Evolutionary conservation across 257 asterid species (phyloP), one percentile per base, ranked within the genome.

Genomic region (Jacaranda copaia): DNA sequence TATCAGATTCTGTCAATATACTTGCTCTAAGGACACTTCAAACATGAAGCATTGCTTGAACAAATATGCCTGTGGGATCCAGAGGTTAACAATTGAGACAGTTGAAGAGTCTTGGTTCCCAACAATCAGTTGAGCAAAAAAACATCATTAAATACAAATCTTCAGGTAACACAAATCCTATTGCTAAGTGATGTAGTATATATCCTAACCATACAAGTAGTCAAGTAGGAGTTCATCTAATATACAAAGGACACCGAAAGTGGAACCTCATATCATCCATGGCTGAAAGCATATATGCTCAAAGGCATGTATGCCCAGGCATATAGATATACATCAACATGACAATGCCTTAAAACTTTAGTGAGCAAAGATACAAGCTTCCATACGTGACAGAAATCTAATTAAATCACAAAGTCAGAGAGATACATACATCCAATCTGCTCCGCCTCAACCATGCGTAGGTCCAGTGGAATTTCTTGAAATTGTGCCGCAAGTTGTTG

Each of bases 381-480:
- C 4, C 32, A 32, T 6, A 55, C 5, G 13, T 8, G 6, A 39
- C 59, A 66, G 25, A 65, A 0, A 72, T 58, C 60, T 36, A 4
- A 60, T 4, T 62, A 75, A 16, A 36, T 3, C 10, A 43, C 19
- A 75, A 45, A 52, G 57, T 70, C 12, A 18, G 46, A 20, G 57
- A 49, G 69, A 77, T 48, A 83, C 97, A 19, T 90, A 93, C 99
- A 93, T 80, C 99, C 99, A 85, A 93, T 84, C 52, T 79, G 80
- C 85, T 93, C 99, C 12, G 98, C 99, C 87, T 91, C 99, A 77
- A 93, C 84, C 98, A 93, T 88, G 73, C 96, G 89, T 58, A 90
- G 80, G 79, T 91, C 98, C 84, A 91, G 78, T 2, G 97, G 93
- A 81, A 96, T 89, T 84, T 96, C 99, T 75, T 93, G 99, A 81